These are phyloP conservation scores for Fulvia fulva DNA, from an alignment of 2,329 filamentous ascomycete genomes.

Conservation along the genomic window DNA sequence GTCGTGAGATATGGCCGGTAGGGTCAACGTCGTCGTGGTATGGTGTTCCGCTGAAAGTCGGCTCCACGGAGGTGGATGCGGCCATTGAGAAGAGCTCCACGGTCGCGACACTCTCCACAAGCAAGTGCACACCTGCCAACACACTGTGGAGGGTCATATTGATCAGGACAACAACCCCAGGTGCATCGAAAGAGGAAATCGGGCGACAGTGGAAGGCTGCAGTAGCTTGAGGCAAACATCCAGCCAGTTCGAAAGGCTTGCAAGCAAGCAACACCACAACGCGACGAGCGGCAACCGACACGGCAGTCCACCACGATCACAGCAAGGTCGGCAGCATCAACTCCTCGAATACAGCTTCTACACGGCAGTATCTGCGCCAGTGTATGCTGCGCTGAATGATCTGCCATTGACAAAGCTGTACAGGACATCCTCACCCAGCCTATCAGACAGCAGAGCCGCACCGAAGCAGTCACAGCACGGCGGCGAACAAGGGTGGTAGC, in stretches of 20 bases:
- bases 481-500: too few relatives aligned
- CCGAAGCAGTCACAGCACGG: too few relatives aligned
- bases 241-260: neutral
- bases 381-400: too few relatives aligned
- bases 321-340: too few relatives aligned
- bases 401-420: too few relatives aligned
- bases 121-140: neutral
- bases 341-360: too few relatives aligned
- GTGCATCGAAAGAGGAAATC: neutral
- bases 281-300: neutral
- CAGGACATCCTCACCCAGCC: too few relatives aligned
- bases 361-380: too few relatives aligned
- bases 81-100: too few relatives aligned
- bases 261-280: neutral
- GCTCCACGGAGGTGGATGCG: neutral
- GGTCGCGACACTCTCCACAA: neutral
- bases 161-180: neutral
- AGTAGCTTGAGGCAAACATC: neutral
- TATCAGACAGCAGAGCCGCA: too few relatives aligned
- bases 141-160: neutral
- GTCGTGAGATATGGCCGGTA: conserved; percentile 1
- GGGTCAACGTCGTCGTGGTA: neutral
- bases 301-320: neutral
- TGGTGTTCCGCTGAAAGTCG: neutral
- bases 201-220: neutral